A percentile compares a stretch with the other conserved stretches of the same genome.
These are phyloP conservation scores for Akanthomyces muscarius DNA, from an alignment of 2,329 filamentous ascomycete species.

Conservation along the genomic window DNA sequence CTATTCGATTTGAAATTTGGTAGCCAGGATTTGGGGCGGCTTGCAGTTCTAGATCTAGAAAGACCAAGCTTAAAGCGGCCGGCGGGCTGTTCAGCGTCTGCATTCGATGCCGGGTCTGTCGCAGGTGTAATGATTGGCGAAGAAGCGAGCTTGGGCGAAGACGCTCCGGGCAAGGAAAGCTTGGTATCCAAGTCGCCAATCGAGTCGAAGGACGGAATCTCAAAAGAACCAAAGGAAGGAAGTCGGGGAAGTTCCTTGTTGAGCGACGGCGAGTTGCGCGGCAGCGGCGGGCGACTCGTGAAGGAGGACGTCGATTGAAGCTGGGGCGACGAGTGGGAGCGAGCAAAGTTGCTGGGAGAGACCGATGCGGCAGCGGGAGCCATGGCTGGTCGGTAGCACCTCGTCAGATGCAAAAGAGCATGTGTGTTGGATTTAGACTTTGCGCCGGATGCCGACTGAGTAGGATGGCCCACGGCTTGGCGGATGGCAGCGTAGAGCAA, in stretches of 20 bases:
- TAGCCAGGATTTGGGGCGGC: slow-evolving; percentile 51
- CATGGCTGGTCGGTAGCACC: slow-evolving; percentile 28
- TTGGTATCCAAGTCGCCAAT: slow-evolving; percentile 46
- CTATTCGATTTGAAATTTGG: slow-evolving; percentile 40
- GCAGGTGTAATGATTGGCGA: neutral
- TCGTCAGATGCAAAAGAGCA: slow-evolving; percentile 1
- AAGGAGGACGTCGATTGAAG: slow-evolving; percentile 28
- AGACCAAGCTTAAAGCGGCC: slow-evolving; percentile 1
- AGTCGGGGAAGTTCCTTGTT: slow-evolving; percentile 27
- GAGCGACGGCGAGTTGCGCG: slow-evolving; percentile 19
- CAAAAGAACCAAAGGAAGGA: slow-evolving; percentile 41
- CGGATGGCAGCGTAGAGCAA: neutral
- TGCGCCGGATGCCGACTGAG: neutral
- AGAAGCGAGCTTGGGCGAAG: slow-evolving; percentile 3
- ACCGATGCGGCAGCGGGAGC: slow-evolving; percentile 32
- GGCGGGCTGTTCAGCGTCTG: slow-evolving; percentile 29
- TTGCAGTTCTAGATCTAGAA: slow-evolving; percentile 32
- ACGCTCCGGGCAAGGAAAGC: slow-evolving; percentile 34
- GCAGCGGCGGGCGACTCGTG: slow-evolving; percentile 17
- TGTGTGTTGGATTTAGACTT: neutral
- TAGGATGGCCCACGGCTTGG: neutral
- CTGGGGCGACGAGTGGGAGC: slow-evolving; percentile 34
- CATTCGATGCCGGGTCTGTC: slow-evolving; percentile 32
- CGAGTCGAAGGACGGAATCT: slow-evolving; percentile 51
- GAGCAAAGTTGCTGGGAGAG: slow-evolving; percentile 26